These are phyloP conservation scores for Trichoderma atrobrunneum DNA, from an alignment of 2,329 filamentous ascomycete species.

Conservation along the genomic window DNA sequence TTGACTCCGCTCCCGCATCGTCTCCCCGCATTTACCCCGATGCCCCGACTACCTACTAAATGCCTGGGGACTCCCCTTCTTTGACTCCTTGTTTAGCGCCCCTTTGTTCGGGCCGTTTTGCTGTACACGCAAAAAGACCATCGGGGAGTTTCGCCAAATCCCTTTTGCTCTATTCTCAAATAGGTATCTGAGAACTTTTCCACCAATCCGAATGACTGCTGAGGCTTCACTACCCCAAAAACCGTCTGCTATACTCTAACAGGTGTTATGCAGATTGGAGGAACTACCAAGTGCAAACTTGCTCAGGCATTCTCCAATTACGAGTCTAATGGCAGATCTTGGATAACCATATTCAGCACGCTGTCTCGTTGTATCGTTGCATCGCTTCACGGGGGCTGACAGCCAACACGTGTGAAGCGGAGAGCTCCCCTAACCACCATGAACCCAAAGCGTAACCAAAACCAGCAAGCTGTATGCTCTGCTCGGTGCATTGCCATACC, in stretches of 20 bases:
- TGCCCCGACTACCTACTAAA: background rate
- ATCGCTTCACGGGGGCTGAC: conserved; percentile 3
- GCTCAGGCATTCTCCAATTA: background rate
- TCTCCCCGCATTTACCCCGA: conserved; percentile 14
- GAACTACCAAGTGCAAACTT: background rate
- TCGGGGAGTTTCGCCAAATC: conserved; percentile 18
- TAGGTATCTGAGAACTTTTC: background rate
- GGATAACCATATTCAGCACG: background rate
- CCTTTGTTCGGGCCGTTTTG: conserved; percentile 17
- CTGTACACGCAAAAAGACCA: conserved; percentile 6
- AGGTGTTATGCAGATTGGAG: background rate
- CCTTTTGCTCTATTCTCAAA: background rate
- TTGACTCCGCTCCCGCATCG: conserved; percentile 10
- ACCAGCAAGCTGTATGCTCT: background rate
- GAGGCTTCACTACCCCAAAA: background rate
- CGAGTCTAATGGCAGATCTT: background rate
- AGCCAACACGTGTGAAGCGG: conserved; percentile 12
- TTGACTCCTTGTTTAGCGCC: conserved; percentile 12
- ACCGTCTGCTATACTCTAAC: background rate
- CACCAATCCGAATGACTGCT: background rate
- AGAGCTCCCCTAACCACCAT: background rate
- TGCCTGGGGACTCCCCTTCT: background rate
- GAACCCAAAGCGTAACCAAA: background rate
- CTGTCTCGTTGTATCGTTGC: conserved; percentile 14
- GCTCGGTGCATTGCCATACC: background rate